A percentile compares a stretch with the other conserved stretches of the same genome.
Conservation (phyloP, 352 stramenopile species). For the Pelagophyceae sp. region DNA sequence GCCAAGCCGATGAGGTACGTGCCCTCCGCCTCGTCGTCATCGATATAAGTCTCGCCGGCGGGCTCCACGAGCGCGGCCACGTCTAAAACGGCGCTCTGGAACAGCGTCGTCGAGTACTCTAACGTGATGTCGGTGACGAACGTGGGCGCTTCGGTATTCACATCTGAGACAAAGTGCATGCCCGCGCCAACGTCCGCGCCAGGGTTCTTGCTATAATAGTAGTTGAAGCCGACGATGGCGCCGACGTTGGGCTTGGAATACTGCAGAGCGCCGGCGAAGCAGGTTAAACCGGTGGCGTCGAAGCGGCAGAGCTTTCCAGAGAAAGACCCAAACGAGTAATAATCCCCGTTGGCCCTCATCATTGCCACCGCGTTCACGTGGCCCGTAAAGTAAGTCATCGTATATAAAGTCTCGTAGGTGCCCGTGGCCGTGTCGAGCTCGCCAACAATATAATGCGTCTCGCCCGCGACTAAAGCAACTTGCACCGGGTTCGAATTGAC, state of each 20-base stretch:
- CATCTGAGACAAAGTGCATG: not conserved
- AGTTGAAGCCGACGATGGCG: not conserved
- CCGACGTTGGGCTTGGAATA: not conserved
- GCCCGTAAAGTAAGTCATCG: not conserved
- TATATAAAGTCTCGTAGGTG: not conserved
- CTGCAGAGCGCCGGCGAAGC: not conserved
- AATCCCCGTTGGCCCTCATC: not conserved
- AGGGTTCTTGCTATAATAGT: not conserved
- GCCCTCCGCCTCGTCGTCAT: not conserved
- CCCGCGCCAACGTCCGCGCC: not conserved
- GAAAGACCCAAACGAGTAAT: not conserved
- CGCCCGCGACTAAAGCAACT: not conserved
- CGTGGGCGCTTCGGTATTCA: not conserved
- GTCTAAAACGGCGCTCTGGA: not conserved
- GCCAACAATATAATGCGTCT: not conserved
- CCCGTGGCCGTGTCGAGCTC: not conserved
- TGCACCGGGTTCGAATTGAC: not conserved
- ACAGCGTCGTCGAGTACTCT: not conserved
- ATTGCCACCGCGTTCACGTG: conserved; percentile 4
- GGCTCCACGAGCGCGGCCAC: not conserved
- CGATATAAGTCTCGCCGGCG: not conserved
- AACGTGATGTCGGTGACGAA: conserved; percentile 2
- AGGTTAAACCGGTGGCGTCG: not conserved
- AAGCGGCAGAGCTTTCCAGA: not conserved
- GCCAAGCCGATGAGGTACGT: conserved; percentile 9